These are phyloP conservation scores for Phialophora macrospora DNA, from an alignment of 2,329 filamentous ascomycete genomes.

Conservation along the genomic window DNA sequence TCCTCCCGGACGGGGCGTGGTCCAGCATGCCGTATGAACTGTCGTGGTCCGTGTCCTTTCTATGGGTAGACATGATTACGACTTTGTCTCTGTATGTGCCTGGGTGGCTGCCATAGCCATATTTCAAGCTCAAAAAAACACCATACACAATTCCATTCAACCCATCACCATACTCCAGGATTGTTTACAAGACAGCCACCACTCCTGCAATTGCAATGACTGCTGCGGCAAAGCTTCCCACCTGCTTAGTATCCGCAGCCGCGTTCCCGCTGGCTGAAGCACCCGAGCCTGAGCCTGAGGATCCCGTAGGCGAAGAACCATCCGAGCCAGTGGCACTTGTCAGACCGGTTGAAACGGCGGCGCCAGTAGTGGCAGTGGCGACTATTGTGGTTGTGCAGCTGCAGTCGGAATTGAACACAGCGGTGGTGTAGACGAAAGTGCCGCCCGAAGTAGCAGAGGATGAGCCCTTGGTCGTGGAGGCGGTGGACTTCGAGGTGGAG, in stretches of 20 bases:
- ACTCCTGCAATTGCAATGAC: conserved; percentile 50
- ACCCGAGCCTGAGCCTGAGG: conserved; percentile 21
- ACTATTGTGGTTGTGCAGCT: conserved; percentile 32
- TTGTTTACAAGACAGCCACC: conserved; percentile 46
- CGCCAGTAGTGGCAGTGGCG: conserved; percentile 28
- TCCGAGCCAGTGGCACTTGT: conserved; percentile 17
- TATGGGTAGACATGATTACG: conserved; percentile 3
- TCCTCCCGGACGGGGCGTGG: conserved; percentile 4
- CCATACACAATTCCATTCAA: background rate
- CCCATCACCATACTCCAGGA: background rate
- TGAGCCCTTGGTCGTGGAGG: conserved; percentile 37
- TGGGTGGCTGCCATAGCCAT: background rate
- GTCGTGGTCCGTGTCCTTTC: background rate
- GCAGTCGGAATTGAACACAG: conserved; percentile 39
- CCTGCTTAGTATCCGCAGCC: conserved; percentile 42
- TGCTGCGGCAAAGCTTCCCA: conserved; percentile 43
- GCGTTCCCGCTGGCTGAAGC: conserved; percentile 44
- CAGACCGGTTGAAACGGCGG: conserved; percentile 29
- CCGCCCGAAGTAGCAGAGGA: conserved; percentile 31
- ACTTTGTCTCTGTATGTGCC: conserved; percentile 1
- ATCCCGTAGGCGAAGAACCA: conserved; percentile 30
- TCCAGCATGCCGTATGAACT: conserved; percentile 14
- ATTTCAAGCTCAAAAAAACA: background rate
- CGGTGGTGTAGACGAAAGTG: conserved; percentile 35
- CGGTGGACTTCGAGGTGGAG: conserved; percentile 26